These are phyloP conservation scores for Podospora pseudopauciseta DNA, from an alignment of 495 filamentous ascomycete species.

Conservation along the genomic window DNA sequence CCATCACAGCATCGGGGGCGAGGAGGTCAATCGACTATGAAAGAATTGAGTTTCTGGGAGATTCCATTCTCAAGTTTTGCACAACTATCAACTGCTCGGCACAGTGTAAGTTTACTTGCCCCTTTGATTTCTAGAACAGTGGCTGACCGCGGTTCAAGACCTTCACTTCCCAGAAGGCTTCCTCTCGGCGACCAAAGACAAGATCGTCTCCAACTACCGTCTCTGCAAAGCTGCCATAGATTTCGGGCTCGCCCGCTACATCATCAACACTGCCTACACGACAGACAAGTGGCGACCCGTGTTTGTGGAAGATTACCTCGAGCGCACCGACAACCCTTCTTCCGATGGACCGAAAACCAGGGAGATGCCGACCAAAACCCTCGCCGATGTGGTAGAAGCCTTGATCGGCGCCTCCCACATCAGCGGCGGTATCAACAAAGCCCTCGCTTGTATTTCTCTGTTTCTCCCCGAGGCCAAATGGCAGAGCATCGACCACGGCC, in stretches of 20 bases:
- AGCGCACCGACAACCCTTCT: conserved; percentile 16
- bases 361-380: conserved; percentile 66
- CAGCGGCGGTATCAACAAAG: conserved; percentile 64
- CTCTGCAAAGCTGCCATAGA: conserved; percentile 62
- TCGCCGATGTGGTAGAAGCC: conserved; percentile 86
- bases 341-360: conserved; percentile 9
- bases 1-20: conserved; percentile 66
- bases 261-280: conserved; percentile 65
- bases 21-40: conserved; percentile 69
- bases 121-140: neutral
- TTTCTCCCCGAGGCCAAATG: conserved; percentile 65
- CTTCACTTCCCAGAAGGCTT: conserved; percentile 74
- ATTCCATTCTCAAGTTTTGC: conserved; percentile 77
- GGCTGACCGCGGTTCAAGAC: conserved; percentile 33
- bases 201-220: conserved; percentile 66
- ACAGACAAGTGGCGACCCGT: conserved; percentile 67
- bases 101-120: conserved; percentile 35
- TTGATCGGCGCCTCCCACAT: conserved; percentile 76
- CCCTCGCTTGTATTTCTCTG: conserved; percentile 58
- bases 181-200: conserved; percentile 64
- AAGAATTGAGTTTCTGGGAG: conserved; percentile 83
- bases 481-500: conserved; percentile 37
- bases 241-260: conserved; percentile 66
- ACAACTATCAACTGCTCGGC: conserved; percentile 65
- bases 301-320: conserved; percentile 54